Percentiles rank a stretch among this genome's conserved stretches.
These are phyloP conservation scores for Trichoderma atrobrunneum DNA, from an alignment of 2,329 filamentous ascomycete genomes.

Conservation along the genomic window DNA sequence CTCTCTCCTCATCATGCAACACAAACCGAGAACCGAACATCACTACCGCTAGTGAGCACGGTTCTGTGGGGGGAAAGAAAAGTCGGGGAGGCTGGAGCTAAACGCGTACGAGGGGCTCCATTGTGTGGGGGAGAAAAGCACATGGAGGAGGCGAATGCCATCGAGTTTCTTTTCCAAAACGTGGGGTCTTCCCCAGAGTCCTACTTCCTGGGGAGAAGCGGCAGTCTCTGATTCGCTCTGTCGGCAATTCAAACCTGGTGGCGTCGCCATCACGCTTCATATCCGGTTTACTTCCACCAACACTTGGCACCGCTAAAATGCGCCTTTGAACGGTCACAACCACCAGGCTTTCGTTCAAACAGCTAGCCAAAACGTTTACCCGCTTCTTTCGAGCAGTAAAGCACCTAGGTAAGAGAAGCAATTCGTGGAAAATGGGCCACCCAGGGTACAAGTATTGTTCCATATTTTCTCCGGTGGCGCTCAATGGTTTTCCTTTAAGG, in stretches of 20 bases:
- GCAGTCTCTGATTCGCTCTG: constrained; percentile 4
- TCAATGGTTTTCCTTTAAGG: constrained; percentile 1
- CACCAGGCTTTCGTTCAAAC: neutral
- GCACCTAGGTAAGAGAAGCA: too few relatives aligned
- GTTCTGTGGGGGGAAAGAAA: constrained; percentile 2
- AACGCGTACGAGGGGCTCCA: neutral
- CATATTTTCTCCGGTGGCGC: constrained; percentile 15
- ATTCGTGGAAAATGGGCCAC: constrained; percentile 5
- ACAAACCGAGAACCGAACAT: neutral
- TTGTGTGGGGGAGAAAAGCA: neutral
- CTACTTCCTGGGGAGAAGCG: neutral
- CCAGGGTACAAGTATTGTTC: neutral
- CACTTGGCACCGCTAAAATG: neutral
- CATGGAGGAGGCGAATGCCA: neutral
- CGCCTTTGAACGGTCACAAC: neutral
- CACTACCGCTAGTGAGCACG: neutral
- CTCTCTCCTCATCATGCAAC: constrained; percentile 9
- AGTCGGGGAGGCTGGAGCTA: neutral
- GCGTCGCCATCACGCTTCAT: constrained; percentile 2
- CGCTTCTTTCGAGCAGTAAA: neutral
- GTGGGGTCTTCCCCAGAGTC: constrained; percentile 11
- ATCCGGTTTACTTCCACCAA: constrained; percentile 8
- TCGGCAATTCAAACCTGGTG: neutral
- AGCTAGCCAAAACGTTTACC: neutral
- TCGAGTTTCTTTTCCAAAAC: neutral